phyloP scores from a whole-genome alignment of 306 rosid genomes.

The Cucurbita moschata region DNA sequence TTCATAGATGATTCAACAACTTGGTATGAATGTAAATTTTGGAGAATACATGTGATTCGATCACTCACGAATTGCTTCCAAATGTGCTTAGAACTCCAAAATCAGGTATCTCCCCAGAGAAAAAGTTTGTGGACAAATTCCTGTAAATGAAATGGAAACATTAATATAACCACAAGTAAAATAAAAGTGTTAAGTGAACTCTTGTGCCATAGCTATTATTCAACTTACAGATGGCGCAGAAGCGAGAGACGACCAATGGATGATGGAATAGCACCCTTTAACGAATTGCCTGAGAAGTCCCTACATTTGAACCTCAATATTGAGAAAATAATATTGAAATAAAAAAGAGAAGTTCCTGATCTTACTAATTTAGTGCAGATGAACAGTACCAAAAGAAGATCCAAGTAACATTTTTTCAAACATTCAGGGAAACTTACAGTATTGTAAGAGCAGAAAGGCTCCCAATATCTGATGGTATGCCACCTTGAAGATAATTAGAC shows the following conservation, averaged over 20 bases:
- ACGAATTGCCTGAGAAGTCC: slow-evolving; percentile 72
- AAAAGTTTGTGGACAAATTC: slow-evolving; percentile 88
- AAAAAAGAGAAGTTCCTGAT: not conserved
- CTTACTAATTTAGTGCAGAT: not conserved
- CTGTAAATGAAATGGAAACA: slow-evolving; percentile 25
- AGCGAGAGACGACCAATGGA: slow-evolving; percentile 69
- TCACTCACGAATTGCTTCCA: slow-evolving; percentile 56
- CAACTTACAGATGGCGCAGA: slow-evolving; percentile 57
- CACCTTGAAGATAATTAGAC: slow-evolving; percentile 85
- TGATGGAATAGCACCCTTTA: slow-evolving; percentile 90
- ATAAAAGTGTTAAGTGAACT: not conserved
- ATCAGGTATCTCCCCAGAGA: slow-evolving; percentile 91
- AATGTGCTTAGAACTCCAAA: slow-evolving; percentile 81
- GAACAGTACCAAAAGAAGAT: not conserved
- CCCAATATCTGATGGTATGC: slow-evolving; percentile 82
- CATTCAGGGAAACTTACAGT: slow-evolving; percentile 34
- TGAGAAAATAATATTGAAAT: not conserved
- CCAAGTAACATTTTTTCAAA: not conserved
- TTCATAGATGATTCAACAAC: not conserved
- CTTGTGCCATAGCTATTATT: not conserved
- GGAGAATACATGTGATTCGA: not conserved
- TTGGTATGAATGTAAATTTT: not conserved
- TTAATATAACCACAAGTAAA: not conserved
- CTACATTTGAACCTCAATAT: slow-evolving; percentile 19
- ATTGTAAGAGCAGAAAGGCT: slow-evolving; percentile 70